Conservation (phyloP, 2,329 filamentous ascomycete genomes). For the Diaporthe sp. region DNA sequence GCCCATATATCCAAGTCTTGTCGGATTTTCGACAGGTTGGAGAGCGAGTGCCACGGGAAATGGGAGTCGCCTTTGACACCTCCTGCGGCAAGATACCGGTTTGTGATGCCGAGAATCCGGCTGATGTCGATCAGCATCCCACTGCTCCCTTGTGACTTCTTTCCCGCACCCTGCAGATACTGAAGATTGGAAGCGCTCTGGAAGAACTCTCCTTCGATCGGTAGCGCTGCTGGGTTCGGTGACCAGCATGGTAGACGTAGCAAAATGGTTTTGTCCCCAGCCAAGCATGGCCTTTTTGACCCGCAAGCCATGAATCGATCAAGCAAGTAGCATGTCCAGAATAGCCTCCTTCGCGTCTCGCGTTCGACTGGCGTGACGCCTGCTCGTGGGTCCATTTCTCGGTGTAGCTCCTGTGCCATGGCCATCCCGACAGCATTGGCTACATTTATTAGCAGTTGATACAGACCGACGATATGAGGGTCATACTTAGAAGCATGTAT, state of each 20-base stretch:
- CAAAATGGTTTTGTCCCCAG: constrained; percentile 82
- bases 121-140: constrained; percentile 89
- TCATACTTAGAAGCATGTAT: constrained; percentile 84
- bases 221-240: constrained; percentile 70
- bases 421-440: constrained; percentile 86
- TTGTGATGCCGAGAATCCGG: constrained; percentile 85
- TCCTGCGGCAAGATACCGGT: constrained; percentile 85
- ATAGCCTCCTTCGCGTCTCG: constrained; percentile 83
- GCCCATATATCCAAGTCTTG: constrained; percentile 90
- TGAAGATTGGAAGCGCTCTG: constrained; percentile 83
- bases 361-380: constrained; percentile 77
- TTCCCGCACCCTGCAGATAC: constrained; percentile 77
- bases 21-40: constrained; percentile 87
- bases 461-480: constrained; percentile 19
- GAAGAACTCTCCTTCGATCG: constrained; percentile 85
- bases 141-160: constrained; percentile 80
- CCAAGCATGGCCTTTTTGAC: constrained; percentile 84
- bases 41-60: constrained; percentile 91
- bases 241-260: constrained; percentile 83
- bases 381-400: constrained; percentile 76
- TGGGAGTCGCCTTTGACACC: constrained; percentile 92
- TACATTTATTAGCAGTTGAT: constrained; percentile 57
- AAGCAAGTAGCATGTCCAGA: constrained; percentile 91
- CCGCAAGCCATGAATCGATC: constrained; percentile 88
- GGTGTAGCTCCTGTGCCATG: constrained; percentile 84